These are phyloP conservation scores for Aurinia saxatilis DNA, from an alignment of 345 rosid species.

Conservation along the genomic window DNA sequence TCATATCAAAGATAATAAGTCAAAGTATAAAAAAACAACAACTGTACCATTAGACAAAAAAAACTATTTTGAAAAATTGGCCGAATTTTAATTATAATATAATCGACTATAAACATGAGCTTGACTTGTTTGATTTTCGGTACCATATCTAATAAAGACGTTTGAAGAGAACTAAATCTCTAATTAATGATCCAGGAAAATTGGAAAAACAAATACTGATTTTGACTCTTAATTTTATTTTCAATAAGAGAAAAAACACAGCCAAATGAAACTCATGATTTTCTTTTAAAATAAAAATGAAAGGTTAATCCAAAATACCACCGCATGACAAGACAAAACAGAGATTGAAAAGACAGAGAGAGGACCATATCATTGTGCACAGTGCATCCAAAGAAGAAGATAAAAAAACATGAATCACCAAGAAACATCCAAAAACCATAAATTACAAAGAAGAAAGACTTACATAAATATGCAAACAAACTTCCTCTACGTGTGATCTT, in stretches of 20 bases:
- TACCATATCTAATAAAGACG: neutral
- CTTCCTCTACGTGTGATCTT: neutral
- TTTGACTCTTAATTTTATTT: neutral
- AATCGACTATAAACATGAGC: too few species aligned
- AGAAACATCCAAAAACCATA: neutral
- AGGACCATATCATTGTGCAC: neutral
- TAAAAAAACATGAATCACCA: neutral
- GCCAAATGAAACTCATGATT: neutral
- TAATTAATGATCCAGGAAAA: constrained; percentile 8
- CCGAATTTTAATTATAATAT: too few species aligned
- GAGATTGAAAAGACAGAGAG: constrained; percentile 8
- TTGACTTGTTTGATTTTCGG: too few species aligned
- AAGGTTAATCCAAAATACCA: neutral
- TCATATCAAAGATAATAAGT: too few species aligned
- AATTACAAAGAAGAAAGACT: neutral
- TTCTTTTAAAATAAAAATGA: too few species aligned
- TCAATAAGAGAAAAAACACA: neutral
- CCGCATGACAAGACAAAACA: constrained; percentile 2
- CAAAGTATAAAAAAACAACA: too few species aligned
- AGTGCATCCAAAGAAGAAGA: neutral
- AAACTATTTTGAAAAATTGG: too few species aligned
- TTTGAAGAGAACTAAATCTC: neutral
- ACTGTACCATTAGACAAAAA: too few species aligned
- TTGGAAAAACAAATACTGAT: neutral
- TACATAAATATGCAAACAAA: neutral